These are phyloP conservation scores for Huntiella decipiens DNA, from an alignment of 2,329 filamentous ascomycete genomes.

Conservation along the genomic window DNA sequence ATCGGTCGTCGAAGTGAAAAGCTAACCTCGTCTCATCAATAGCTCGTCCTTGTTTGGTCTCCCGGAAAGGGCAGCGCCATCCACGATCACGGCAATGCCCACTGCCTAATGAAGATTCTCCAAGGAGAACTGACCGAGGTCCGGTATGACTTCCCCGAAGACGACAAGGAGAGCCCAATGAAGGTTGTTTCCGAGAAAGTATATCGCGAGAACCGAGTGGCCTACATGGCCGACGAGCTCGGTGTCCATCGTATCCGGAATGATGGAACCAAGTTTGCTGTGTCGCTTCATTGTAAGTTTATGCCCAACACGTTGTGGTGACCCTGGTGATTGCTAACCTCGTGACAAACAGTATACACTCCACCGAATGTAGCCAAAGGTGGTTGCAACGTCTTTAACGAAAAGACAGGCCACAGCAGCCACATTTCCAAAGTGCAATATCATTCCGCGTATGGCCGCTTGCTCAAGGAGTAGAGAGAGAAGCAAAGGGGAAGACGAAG, in stretches of 20 bases:
- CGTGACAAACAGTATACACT: conserved; percentile 43
- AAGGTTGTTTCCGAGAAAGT: conserved; percentile 45
- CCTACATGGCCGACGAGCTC: conserved; percentile 82
- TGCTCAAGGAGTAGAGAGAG: conserved; percentile 21
- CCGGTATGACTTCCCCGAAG: conserved; percentile 53
- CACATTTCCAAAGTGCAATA: conserved; percentile 54
- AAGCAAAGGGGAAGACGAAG: not conserved
- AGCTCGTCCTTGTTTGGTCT: conserved; percentile 80
- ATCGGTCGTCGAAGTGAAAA: not conserved
- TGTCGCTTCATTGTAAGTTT: conserved; percentile 56
- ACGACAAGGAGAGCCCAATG: conserved; percentile 34
- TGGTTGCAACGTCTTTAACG: conserved; percentile 68
- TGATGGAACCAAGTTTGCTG: conserved; percentile 53
- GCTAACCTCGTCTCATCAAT: conserved; percentile 9
- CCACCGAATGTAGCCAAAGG: conserved; percentile 72
- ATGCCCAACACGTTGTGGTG: not conserved
- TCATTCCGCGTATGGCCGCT: conserved; percentile 44
- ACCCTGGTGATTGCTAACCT: conserved; percentile 6
- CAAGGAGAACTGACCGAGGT: conserved; percentile 65
- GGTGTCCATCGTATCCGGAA: conserved; percentile 74
- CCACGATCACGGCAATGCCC: conserved; percentile 75
- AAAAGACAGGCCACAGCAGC: conserved; percentile 52
- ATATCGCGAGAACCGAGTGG: conserved; percentile 53
- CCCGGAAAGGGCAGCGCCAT: conserved; percentile 69
- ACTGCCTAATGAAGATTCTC: conserved; percentile 84